Base-by-base conservation (phyloP, 495 filamentous ascomycete species). In the Venustampulla echinocandica region DNA sequence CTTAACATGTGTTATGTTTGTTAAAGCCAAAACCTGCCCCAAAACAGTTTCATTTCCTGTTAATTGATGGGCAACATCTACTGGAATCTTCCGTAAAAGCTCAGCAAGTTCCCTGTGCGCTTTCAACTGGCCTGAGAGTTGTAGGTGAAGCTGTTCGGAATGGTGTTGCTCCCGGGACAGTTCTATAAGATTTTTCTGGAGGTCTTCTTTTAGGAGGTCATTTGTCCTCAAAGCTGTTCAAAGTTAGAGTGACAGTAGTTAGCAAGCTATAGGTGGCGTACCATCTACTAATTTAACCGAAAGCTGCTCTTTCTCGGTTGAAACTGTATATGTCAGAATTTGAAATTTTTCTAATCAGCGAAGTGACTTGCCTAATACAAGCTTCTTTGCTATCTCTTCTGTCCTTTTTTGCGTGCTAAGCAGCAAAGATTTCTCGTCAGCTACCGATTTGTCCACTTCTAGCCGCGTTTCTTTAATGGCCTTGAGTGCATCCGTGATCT, bases 81-180 rank as follows among this genome's bases (percentile, higher is more conserved):
- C 10, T 2, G 46, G 49, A 3, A 32, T 30, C n/a, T 49, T 42
- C 25, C 41, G 46, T n/a, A 61, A 46, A 1, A 55, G 24, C 15
- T 71, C 64, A n/a, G 61, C 38, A 4, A 56, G 54, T 19, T 61
- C 49, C 10, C 55, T 50, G 41, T 60, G 52, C 9, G 20, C 35
- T 2, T 39, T 42, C 33, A 60, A 32, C 27, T 53, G 52, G 7
- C 45, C 46, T 19, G 41, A 40, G 10, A 66, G 53, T 15, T 57
- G 32, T 13, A 56, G 44, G 13, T 57, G 38, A 3, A 64, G 47
- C 22, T 49, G 21, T 2, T 34, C 21, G 14, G 58, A 52, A 18
- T 59, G 58, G 5, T 57, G 15, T 20, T 56, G 47, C 34, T 54
- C 55, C 9, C 32, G 38, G 1, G 20, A 15, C 21, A 55, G 38